Conservation (phyloP, 2,329 filamentous ascomycete genomes). For the Stagonosporopsis tanaceti region DNA sequence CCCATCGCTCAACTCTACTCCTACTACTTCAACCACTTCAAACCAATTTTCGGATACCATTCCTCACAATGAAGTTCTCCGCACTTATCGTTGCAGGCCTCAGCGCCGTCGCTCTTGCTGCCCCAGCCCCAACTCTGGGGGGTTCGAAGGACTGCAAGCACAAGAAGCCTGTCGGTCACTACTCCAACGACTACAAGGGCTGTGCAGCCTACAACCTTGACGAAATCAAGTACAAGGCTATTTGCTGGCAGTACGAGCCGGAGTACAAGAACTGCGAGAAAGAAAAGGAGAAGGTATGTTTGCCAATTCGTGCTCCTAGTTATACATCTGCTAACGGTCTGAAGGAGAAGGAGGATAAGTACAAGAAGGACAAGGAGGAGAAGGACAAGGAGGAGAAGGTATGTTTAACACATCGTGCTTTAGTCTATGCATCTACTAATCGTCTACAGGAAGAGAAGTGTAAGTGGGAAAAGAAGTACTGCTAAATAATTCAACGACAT, state of each 20-base stretch:
- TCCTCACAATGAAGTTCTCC: conserved; percentile 3
- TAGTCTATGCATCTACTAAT: no score
- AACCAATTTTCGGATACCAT: neutral
- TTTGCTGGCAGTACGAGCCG: conserved; percentile 9
- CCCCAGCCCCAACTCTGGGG: neutral
- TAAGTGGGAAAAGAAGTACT: no score
- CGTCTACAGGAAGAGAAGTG: no score
- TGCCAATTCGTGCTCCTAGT: no score
- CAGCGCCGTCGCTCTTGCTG: conserved; percentile 11
- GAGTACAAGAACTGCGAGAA: conserved; percentile 3
- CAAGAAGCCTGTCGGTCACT: conserved; percentile 9
- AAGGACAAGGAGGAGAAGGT: no score
- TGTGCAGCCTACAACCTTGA: conserved; percentile 10
- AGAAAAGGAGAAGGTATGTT: no score
- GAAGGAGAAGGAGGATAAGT: no score
- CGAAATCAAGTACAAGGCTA: conserved; percentile 5
- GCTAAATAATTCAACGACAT: no score
- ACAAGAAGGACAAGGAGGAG: no score
- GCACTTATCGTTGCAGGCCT: conserved; percentile 1
- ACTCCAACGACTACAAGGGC: conserved; percentile 8
- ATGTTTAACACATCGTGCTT: no score
- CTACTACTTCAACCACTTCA: neutral
- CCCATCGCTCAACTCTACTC: neutral
- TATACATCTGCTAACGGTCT: no score
- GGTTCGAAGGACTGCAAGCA: conserved; percentile 7